Conservation (phyloP, 148 eudicot species). For the Rhododendron molle region DNA sequence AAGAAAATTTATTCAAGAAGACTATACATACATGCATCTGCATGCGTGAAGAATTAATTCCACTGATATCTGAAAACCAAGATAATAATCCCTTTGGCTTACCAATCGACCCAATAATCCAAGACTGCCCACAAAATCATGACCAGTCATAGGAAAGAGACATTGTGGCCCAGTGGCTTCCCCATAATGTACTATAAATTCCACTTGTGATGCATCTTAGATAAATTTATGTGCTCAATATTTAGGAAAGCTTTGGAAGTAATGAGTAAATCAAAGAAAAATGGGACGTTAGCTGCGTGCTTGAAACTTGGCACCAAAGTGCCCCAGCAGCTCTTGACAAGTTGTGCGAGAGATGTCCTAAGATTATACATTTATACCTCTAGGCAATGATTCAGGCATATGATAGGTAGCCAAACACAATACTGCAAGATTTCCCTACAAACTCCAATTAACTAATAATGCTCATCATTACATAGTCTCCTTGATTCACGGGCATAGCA, state of each 20-base stretch:
- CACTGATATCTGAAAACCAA: background rate
- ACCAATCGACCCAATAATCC: background rate
- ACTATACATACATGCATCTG: background rate
- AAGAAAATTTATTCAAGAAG: background rate
- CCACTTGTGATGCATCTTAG: background rate
- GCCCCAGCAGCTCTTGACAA: too few relatives aligned
- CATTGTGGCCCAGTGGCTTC: background rate
- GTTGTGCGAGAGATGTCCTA: background rate
- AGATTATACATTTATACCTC: background rate
- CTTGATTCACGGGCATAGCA: background rate
- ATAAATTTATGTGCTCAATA: background rate
- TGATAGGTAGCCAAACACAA: background rate
- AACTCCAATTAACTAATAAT: background rate
- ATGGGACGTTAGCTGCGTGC: background rate
- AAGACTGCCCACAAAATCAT: background rate
- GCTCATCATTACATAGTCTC: background rate
- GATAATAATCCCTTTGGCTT: background rate
- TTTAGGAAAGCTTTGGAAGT: background rate
- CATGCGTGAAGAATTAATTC: background rate
- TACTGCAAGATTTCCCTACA: background rate
- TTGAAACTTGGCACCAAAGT: background rate
- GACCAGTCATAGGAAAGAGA: background rate
- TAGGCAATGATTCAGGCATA: background rate
- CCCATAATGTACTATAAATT: background rate
- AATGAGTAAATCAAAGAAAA: background rate